Base-by-base conservation (phyloP, 331 rosid species). In the Quercus phellos region DNA sequence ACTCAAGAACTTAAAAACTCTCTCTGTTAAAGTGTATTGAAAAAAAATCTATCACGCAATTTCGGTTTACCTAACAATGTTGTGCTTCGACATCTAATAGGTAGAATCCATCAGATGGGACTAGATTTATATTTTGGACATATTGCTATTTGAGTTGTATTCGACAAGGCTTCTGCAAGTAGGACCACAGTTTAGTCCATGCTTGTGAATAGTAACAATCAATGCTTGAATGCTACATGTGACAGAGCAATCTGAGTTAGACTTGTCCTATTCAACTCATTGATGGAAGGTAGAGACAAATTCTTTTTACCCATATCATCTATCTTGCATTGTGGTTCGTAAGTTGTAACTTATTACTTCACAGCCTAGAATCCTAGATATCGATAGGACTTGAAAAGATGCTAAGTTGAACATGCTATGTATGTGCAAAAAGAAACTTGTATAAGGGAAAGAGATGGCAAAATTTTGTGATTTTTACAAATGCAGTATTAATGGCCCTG, bases 221-320 rank as follows among this genome's bases (percentile, higher is more conserved):
- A 51, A n/a, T 75, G 76, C 55, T 14, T 83, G 76, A 83, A 83
- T 83, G 86, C 81, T 68, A 38, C 86, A 79, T 79, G 87, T 83
- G 84, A 79, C 71, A 24, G 30, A 42, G 60, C 26, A 35, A 71
- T 60, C 13, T 34, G 27, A 5, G 22, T 63, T 34, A 29, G 7
- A 24, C n/a, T 24, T n/a, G 29, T n/a, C 4, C 13, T 27, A 18
- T 10, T 11, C 34, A 59, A 46, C 4, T 22, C 12, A 9, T 21
- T 58, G 64, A 58, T 58, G 64, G 64, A 13, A 12, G 53, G 17
- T 13, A 3, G 14, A 13, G 53, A 46, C 53, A 46, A 46, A 46
- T 46, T 11, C 17, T 46, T 56, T 56, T 56, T 9, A 56, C 21
- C 63, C 63, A 56, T 56, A 22, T 3, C 29, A 21, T 19, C 16